Conservation (phyloP, 2,329 filamentous ascomycete species). For the Pseudohalonectria lignicola region DNA sequence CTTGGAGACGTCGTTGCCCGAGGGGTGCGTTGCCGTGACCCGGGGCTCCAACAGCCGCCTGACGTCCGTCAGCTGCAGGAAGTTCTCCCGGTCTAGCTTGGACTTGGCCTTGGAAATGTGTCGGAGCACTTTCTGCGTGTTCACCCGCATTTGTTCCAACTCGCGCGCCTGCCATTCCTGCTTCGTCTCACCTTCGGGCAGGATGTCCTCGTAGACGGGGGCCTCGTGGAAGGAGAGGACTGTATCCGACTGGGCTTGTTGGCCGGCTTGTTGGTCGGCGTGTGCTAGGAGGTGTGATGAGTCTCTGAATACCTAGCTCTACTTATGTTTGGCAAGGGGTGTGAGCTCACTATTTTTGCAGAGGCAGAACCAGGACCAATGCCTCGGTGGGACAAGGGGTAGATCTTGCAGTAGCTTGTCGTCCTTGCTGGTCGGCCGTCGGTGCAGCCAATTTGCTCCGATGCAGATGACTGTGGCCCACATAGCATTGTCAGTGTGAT, state of each 20-base stretch:
- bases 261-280: too few species aligned
- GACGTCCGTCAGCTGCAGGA: slow-evolving; percentile 29
- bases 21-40: background rate
- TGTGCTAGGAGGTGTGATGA: too few species aligned
- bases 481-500: slow-evolving; percentile 14
- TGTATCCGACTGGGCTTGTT: slow-evolving; percentile 36
- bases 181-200: slow-evolving; percentile 11
- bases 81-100: slow-evolving; percentile 21
- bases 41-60: slow-evolving; percentile 16
- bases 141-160: slow-evolving; percentile 23
- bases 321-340: too few species aligned
- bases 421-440: slow-evolving; percentile 9
- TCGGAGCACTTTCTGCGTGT: slow-evolving; percentile 23
- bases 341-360: slow-evolving; percentile 46
- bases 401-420: slow-evolving; percentile 12
- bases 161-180: slow-evolving; percentile 15
- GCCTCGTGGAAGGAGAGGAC: slow-evolving; percentile 60
- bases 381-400: slow-evolving; percentile 26
- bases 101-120: slow-evolving; percentile 27
- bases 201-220: slow-evolving; percentile 20
- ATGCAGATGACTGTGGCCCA: slow-evolving; percentile 47
- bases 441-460: slow-evolving; percentile 56
- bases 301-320: too few species aligned
- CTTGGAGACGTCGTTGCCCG: background rate
- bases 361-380: slow-evolving; percentile 62